Evolutionary conservation across 768 basidiomycete genomes (phyloP), one percentile per base, ranked within the genome.

Genomic region (Russula vinacea): DNA sequence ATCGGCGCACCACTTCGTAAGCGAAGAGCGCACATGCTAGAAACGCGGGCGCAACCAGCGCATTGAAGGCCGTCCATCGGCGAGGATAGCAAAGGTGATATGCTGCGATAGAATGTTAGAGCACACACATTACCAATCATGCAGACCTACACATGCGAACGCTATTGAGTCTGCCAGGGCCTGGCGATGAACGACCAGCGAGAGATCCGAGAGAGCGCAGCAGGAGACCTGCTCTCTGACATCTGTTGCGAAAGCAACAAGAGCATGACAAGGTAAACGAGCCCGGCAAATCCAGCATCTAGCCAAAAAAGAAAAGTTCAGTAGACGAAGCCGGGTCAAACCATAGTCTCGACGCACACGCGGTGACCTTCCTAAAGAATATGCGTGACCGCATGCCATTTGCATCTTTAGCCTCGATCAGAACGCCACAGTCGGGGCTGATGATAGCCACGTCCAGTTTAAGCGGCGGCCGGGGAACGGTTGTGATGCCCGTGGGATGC

Each of bases 151-250:
- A 0, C 89, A 89, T 22, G 90, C 90, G 72, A 96, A 95, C 0
- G 90, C 85, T 49, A 93, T 85, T 0, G 89, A 84, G 71, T 97
- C 94, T 22, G 91, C 82, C 1, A 87, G 82, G 6, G 88, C 83
- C 74, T 94, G 92, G 86, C 76, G 24, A 93, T 78, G 72, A 95
- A 92, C 1, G 87, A 84, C 88, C 90, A 94, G 8, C 89, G 78
- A 2, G 92, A 95, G 10, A 94, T 80, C 17, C 89, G 84, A 6
- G 88, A 83, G 17, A 95, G 79, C 6, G 86, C 85, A 1, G 89
- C 86, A 1, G 92, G 91, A 5, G 89, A 92, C 22, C 89, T 83
- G 66, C 88, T 90, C 35, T 77, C 79, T 63, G 87, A 83, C 67
- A 86, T 84, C 76, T 97, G 92, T 16, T 88, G 84, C 39, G 86